Base-by-base conservation (phyloP, 176 grass and related monocot genomes). In the Calamus simplicifolius region DNA sequence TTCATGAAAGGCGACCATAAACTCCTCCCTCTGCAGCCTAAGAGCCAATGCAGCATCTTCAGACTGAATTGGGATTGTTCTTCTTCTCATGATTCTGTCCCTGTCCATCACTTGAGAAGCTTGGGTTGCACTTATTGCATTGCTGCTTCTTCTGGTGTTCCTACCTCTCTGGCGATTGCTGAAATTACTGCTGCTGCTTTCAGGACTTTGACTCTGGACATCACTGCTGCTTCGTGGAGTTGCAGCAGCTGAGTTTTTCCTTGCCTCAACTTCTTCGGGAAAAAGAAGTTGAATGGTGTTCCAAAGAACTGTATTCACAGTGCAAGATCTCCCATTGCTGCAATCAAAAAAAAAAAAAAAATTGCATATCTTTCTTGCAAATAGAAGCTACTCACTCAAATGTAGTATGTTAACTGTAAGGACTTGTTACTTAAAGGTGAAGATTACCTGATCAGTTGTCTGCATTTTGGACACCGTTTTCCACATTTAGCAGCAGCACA, bases 231-330 rank as follows among this genome's bases (percentile, higher is more conserved):
- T 58, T 67, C 77, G 68, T 35, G 53, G 58, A 61, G 76, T 62
- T 7, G 66, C 54, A 29, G 49, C 43, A 1, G 50, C 56, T 0
- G 75, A 80, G 31, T 28, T 52, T 69, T 70, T 96, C 77, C 87
- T 88, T 29, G 84, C 57, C 23, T 88, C 81, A 25, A 85, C 63
- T 71, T 97, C 93, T 5, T 69, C 63, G 1, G 93, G 93, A 66
- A 97, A 97, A 16, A 97, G 61, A 49, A 88, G 93, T 29, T 97
- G 87, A 19, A 97, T 91, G 16, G 87, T 97, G 79, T 88, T 91
- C 87, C 93, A 97, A 29, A 97, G 78, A 23, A 97, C 87, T 18
- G 84, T 88, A 23, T 97, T 97, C 54, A 97, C 61, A 28, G 84
- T 85, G 73, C 81, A 97, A 12, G 84, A 75, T 78, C 87, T 97